These are phyloP conservation scores for Moesziomyces antarcticus DNA, from an alignment of 1,284 basidiomycete genomes.

Conservation along the genomic window DNA sequence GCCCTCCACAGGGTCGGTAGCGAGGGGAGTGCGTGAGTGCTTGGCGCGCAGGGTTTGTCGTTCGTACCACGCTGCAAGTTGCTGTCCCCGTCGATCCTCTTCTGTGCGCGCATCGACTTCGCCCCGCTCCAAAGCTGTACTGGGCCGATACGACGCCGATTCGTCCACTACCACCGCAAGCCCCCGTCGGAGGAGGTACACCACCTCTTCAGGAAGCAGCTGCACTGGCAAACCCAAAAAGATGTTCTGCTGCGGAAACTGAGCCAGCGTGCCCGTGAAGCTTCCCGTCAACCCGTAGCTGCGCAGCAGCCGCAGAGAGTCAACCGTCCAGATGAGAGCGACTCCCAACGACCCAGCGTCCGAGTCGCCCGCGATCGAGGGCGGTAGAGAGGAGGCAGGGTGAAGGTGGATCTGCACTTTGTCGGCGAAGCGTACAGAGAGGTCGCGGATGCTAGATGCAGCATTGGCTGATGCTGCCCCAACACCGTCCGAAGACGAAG, in stretches of 20 bases:
- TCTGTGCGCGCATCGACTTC: slow-evolving; percentile 56
- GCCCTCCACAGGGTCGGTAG: slow-evolving; percentile 6
- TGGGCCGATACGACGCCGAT: slow-evolving; percentile 6
- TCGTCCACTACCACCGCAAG: slow-evolving; percentile 49
- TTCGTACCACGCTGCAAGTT: slow-evolving; percentile 68
- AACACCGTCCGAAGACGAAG: neutral
- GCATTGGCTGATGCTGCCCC: neutral
- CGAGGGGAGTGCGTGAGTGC: slow-evolving; percentile 38
- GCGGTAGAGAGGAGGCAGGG: slow-evolving; percentile 6
- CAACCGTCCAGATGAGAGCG: slow-evolving; percentile 41
- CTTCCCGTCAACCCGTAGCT: slow-evolving; percentile 83
- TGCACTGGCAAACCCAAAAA: slow-evolving; percentile 91
- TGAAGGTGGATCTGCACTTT: slow-evolving; percentile 38
- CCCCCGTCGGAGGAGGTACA: slow-evolving; percentile 84
- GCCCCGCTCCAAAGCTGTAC: neutral
- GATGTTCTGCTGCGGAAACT: slow-evolving; percentile 94
- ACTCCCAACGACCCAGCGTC: slow-evolving; percentile 1
- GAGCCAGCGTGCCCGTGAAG: slow-evolving; percentile 90
- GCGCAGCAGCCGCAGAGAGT: slow-evolving; percentile 23
- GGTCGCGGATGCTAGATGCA: neutral
- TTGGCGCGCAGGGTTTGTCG: slow-evolving; percentile 68
- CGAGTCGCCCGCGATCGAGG: neutral
- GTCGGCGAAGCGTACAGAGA: slow-evolving; percentile 4
- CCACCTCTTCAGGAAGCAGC: slow-evolving; percentile 90
- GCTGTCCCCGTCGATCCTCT: slow-evolving; percentile 71